A percentile compares a stretch with the other conserved stretches of the same genome.
These are phyloP conservation scores for Penicillium sp. DNA, from an alignment of 2,329 filamentous ascomycete species.

Conservation along the genomic window DNA sequence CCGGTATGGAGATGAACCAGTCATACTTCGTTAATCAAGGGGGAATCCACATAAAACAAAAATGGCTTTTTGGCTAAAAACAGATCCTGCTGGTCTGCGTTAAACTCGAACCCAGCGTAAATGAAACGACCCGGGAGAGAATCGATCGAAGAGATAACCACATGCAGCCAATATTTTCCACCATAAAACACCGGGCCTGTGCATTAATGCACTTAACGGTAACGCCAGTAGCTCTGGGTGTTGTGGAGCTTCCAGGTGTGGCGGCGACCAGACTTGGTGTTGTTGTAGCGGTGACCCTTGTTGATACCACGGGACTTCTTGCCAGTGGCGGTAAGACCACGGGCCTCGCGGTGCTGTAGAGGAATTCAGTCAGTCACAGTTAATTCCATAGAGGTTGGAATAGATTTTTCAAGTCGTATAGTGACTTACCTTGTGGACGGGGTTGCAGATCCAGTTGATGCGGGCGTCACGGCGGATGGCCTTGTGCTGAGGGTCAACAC, in stretches of 20 bases:
- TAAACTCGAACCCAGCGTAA: slow-evolving; percentile 39
- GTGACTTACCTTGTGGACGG: slow-evolving; percentile 80
- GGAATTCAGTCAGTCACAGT: slow-evolving; percentile 29
- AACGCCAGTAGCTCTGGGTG: slow-evolving; percentile 98
- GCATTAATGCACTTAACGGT: slow-evolving; percentile 65
- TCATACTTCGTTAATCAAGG: slow-evolving; percentile 45
- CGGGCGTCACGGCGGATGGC: slow-evolving; percentile 97
- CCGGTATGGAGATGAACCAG: slow-evolving; percentile 34
- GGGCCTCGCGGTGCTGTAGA: slow-evolving; percentile 84
- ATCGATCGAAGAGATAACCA: slow-evolving; percentile 40
- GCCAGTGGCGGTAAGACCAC: slow-evolving; percentile 96
- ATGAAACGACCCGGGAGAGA: slow-evolving; percentile 36
- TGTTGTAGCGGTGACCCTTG: slow-evolving; percentile 99
- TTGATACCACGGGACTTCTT: slow-evolving; percentile 99
- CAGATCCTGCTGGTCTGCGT: slow-evolving; percentile 43
- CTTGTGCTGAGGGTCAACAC: slow-evolving; percentile 99
- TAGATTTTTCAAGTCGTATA: not conserved
- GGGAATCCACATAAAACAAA: slow-evolving; percentile 38
- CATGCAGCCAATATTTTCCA: slow-evolving; percentile 41
- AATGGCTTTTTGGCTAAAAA: slow-evolving; percentile 45
- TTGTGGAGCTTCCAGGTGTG: slow-evolving; percentile 99
- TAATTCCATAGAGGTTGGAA: not conserved
- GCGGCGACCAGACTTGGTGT: slow-evolving; percentile 93
- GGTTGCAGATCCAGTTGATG: slow-evolving; percentile 99
- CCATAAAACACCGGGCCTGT: slow-evolving; percentile 33